Conservation (phyloP, 2,329 filamentous ascomycete species). For the Apiospora sp. region DNA sequence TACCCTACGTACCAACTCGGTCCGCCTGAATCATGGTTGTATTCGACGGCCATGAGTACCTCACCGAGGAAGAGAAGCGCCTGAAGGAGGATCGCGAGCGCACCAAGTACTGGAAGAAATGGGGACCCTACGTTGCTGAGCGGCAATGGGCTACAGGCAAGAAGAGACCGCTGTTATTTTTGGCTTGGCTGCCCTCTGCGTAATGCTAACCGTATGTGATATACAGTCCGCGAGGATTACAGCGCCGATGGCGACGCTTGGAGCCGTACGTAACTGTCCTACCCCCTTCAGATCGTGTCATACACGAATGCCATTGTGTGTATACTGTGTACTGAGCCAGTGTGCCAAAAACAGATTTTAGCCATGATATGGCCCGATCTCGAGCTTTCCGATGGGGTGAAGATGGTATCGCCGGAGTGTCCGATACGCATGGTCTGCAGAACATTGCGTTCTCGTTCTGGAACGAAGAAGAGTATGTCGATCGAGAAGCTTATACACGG, state of each 20-base stretch:
- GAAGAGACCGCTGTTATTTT: slow-evolving; percentile 37
- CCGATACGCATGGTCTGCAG: slow-evolving; percentile 86
- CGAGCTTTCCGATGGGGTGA: slow-evolving; percentile 95
- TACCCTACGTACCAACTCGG: not conserved
- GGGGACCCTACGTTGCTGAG: slow-evolving; percentile 93
- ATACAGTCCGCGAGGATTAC: slow-evolving; percentile 87
- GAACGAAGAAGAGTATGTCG: slow-evolving; percentile 90
- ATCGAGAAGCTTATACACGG: slow-evolving; percentile 13
- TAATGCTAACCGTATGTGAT: slow-evolving; percentile 24
- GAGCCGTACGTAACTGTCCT: slow-evolving; percentile 74
- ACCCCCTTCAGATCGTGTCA: slow-evolving; percentile 24
- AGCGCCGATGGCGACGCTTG: slow-evolving; percentile 89
- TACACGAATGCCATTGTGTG: slow-evolving; percentile 8
- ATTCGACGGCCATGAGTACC: slow-evolving; percentile 85
- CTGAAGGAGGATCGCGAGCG: slow-evolving; percentile 85
- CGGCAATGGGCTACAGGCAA: slow-evolving; percentile 93
- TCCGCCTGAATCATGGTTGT: slow-evolving; percentile 73
- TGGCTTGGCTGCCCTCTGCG: not conserved
- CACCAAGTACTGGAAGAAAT: slow-evolving; percentile 96
- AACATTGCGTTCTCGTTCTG: slow-evolving; percentile 97
- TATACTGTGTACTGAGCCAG: slow-evolving; percentile 36
- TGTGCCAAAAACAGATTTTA: slow-evolving; percentile 73
- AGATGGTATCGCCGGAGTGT: slow-evolving; percentile 95
- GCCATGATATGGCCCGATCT: slow-evolving; percentile 89
- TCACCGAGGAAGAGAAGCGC: slow-evolving; percentile 89